Base-by-base conservation (phyloP, 176 grass and related monocot species). In the Bromus sterilis region DNA sequence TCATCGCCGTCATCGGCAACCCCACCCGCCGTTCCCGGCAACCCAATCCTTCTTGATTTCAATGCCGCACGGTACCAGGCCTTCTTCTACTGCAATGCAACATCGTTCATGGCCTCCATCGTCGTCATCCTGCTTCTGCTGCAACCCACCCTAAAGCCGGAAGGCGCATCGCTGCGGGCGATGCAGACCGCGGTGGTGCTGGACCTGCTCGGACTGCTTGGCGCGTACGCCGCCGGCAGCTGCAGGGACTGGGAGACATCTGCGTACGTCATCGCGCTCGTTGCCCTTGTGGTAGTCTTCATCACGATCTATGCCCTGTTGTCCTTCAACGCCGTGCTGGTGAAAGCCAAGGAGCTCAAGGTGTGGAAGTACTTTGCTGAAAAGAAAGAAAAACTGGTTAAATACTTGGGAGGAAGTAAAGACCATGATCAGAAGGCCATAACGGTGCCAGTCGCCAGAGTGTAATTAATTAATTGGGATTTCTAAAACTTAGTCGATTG, bases 41-140 rank as follows among this genome's bases (percentile, higher is more conserved):
- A 69, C 33, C 36, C 66, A 0, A 41, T 69, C 36, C 36, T 69
- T 11, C 36, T 40, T 26, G 5, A 69, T 1, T 41, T n/a, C 21
- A 40, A 69, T n/a, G 36, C n/a, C 1, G 2, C 66, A 8, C 66
- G 65, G 34, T 87, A 87, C 85, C 74, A 53, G 14, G 46, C n/a
- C 0, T 86, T 86, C 57, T 81, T 75, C 68, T 75, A 86, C 61
- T 51, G 71, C 85, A 87, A 87, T n/a, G 20, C 69, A 0, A 75
- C 78, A 0, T 60, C 59, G 9, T 82, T 87, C 46, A 66, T 82
- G 44, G 24, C 33, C 9, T 87, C 85, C 15, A n/a, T 76, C 20
- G 70, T 53, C 10, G 59, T 81, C 59, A 87, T 76, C 70, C 1
- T 58, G 21, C 21, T 76, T 11, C 41, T 87, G 28, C 18, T 87